Percentiles rank a stretch among this genome's conserved stretches.
phyloP scores from a whole-genome alignment of 2,329 filamentous ascomycete genomes.

The Colletotrichum magnum region DNA sequence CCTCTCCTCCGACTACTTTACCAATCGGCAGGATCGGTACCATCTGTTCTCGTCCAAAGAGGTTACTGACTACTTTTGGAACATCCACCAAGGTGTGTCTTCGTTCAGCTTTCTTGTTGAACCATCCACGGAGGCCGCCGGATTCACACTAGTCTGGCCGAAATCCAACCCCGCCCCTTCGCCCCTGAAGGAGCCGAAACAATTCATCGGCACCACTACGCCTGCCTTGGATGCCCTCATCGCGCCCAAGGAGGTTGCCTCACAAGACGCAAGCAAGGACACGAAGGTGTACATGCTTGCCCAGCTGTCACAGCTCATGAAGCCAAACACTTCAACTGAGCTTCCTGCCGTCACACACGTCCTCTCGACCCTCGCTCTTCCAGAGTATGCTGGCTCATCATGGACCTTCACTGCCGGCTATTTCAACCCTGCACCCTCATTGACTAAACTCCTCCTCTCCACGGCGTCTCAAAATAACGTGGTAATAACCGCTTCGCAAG shows the following conservation, averaged over 20 bases:
- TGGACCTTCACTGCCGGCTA: conserved; percentile 99
- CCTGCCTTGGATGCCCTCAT: conserved; percentile 77
- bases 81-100: conserved; percentile 82
- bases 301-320: conserved; percentile 88
- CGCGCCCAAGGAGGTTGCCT: conserved; percentile 57
- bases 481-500: conserved; percentile 91
- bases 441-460: conserved; percentile 83
- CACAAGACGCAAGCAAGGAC: conserved; percentile 54
- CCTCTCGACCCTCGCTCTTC: conserved; percentile 75
- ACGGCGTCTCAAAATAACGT: conserved; percentile 80
- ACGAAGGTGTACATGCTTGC: conserved; percentile 89
- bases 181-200: conserved; percentile 77
- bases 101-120: conserved; percentile 86
- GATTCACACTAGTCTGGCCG: conserved; percentile 81
- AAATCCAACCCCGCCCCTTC: conserved; percentile 79
- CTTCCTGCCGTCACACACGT: conserved; percentile 84
- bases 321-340: conserved; percentile 87
- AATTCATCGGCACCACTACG: conserved; percentile 80
- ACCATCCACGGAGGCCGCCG: conserved; percentile 69
- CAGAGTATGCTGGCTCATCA: conserved; percentile 76
- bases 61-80: conserved; percentile 86
- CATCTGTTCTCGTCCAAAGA: conserved; percentile 87
- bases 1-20: conserved; percentile 94
- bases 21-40: conserved; percentile 94
- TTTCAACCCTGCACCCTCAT: conserved; percentile 93